Percentiles rank a stretch among this genome's conserved stretches.
These are phyloP conservation scores for Pythium aphanidermatum DNA, from an alignment of 352 stramenopile species.

Conservation along the genomic window DNA sequence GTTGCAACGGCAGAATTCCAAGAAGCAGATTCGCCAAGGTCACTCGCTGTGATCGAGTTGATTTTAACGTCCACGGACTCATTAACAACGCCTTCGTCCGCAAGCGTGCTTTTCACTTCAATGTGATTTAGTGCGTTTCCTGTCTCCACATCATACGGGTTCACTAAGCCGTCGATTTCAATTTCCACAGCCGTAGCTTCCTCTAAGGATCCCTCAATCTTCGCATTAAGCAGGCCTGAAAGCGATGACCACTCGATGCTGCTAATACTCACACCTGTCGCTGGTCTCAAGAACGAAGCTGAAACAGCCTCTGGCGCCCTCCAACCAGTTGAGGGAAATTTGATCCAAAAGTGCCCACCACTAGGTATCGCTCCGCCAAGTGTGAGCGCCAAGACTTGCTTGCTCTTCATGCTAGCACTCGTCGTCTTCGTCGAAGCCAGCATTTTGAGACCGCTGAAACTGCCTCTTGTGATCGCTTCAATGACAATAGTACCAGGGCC, in stretches of 20 bases:
- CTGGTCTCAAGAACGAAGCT: slow-evolving; percentile 29
- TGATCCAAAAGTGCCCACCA: slow-evolving; percentile 36
- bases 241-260: slow-evolving; percentile 25
- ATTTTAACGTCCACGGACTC: slow-evolving; percentile 34
- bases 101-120: slow-evolving; percentile 30
- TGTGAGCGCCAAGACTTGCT: slow-evolving; percentile 35
- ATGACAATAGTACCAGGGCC: slow-evolving; percentile 40
- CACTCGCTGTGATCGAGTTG: slow-evolving; percentile 32
- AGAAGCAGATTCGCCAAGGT: slow-evolving; percentile 18
- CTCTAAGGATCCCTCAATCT: slow-evolving; percentile 30
- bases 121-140: slow-evolving; percentile 4
- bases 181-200: slow-evolving; percentile 33
- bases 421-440: slow-evolving; percentile 31
- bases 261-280: slow-evolving; percentile 24
- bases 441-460: slow-evolving; percentile 25
- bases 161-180: slow-evolving; percentile 42
- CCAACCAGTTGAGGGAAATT: slow-evolving; percentile 36
- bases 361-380: slow-evolving; percentile 44
- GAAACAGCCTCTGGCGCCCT: slow-evolving; percentile 14
- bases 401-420: slow-evolving; percentile 50
- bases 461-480: slow-evolving; percentile 29
- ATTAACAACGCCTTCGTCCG: slow-evolving; percentile 40
- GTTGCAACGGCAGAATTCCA: slow-evolving; percentile 37
- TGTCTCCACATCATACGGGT: slow-evolving; percentile 36
- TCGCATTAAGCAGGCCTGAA: slow-evolving; percentile 24